Conservation (phyloP, 2,329 filamentous ascomycete species). For the Diaporthe sp. region DNA sequence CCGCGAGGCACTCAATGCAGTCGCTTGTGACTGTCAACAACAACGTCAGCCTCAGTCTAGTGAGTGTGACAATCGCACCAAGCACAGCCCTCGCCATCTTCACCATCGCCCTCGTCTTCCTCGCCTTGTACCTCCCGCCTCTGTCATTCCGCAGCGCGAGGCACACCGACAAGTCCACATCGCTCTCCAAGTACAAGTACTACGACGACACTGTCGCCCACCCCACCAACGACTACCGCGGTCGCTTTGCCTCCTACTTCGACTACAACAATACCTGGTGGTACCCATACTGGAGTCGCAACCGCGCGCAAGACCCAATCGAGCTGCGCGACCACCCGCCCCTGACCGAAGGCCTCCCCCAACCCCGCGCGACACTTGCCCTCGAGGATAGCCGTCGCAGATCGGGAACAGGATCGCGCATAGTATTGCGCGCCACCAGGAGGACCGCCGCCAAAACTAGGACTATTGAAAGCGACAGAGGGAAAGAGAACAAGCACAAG, state of each 20-base stretch:
- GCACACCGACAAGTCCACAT: slow-evolving; percentile 25
- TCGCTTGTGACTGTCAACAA: slow-evolving; percentile 73
- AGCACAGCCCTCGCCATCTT: slow-evolving; percentile 69
- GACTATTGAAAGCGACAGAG: slow-evolving; percentile 43
- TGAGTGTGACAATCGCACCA: slow-evolving; percentile 71
- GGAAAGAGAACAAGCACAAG: slow-evolving; percentile 42
- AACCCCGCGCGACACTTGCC: slow-evolving; percentile 38
- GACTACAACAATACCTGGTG: slow-evolving; percentile 32
- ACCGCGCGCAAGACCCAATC: slow-evolving; percentile 37
- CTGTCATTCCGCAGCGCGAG: slow-evolving; percentile 39
- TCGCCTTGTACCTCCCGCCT: slow-evolving; percentile 62
- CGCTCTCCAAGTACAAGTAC: slow-evolving; percentile 29
- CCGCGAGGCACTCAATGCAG: slow-evolving; percentile 60
- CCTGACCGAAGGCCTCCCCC: slow-evolving; percentile 41
- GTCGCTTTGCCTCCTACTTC: slow-evolving; percentile 33
- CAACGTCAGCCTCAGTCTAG: slow-evolving; percentile 71
- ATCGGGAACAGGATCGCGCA: slow-evolving; percentile 38
- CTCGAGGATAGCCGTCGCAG: slow-evolving; percentile 28
- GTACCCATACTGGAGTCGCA: slow-evolving; percentile 36
- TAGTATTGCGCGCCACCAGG: slow-evolving; percentile 39
- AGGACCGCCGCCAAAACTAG: slow-evolving; percentile 9
- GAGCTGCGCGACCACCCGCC: slow-evolving; percentile 43
- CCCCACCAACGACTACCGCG: slow-evolving; percentile 3
- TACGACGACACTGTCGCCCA: slow-evolving; percentile 9
- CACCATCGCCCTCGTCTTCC: slow-evolving; percentile 63